These are phyloP conservation scores for Vanrija sp. DNA, from an alignment of 1,284 basidiomycete species.

Conservation along the genomic window DNA sequence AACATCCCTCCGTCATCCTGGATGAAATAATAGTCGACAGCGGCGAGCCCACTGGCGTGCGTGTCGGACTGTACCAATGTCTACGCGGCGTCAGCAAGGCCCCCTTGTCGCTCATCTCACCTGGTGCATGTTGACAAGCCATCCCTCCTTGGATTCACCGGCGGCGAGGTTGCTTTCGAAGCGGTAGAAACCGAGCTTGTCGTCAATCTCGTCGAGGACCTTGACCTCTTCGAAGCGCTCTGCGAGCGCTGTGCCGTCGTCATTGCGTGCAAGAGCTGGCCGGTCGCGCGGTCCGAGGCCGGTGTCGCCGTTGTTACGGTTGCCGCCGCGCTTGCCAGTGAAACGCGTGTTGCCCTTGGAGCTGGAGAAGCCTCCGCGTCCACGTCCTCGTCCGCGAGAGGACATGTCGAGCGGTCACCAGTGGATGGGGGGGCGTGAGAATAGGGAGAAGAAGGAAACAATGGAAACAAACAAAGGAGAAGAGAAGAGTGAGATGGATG, in stretches of 20 bases:
- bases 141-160: conserved; percentile 70
- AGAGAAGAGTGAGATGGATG: no score
- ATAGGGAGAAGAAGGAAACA: no score
- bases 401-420: conserved; percentile 7
- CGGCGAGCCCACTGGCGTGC: conserved; percentile 74
- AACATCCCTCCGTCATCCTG: conserved; percentile 96
- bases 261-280: conserved; percentile 63
- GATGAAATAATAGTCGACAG: conserved; percentile 96
- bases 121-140: conserved; percentile 99
- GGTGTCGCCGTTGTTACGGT: conserved; percentile 10
- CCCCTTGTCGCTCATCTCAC: conserved; percentile 53
- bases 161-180: conserved; percentile 58
- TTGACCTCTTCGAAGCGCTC: conserved; percentile 77
- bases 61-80: conserved; percentile 81
- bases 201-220: conserved; percentile 81
- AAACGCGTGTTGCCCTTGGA: conserved; percentile 43
- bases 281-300: conserved; percentile 16
- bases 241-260: conserved; percentile 76
- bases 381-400: conserved; percentile 55
- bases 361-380: conserved; percentile 40
- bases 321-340: conserved; percentile 33
- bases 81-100: conserved; percentile 45
- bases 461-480: no score
- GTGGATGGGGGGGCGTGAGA: no score
- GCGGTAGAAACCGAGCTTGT: conserved; percentile 81